A percentile compares a stretch with the other conserved stretches of the same genome.
Conservation (phyloP, 768 basidiomycete genomes). For the Suillus subalutaceus region DNA sequence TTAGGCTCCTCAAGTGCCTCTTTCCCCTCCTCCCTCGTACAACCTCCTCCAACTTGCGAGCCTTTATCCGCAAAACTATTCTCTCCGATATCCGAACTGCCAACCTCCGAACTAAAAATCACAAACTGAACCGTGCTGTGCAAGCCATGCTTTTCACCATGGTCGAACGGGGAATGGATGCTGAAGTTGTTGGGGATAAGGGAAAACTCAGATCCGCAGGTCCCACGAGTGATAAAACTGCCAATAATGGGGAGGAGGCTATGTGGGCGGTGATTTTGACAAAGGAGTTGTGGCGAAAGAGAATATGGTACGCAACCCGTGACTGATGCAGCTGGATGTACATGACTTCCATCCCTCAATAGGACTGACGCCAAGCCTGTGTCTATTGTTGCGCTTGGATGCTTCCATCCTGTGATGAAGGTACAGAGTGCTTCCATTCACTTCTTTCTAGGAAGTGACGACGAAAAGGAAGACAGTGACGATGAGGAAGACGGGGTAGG, state of each 20-base stretch:
- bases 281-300: slow-evolving; percentile 93
- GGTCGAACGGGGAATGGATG: slow-evolving; percentile 91
- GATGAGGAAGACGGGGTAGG: slow-evolving; percentile 61
- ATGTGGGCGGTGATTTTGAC: slow-evolving; percentile 97
- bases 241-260: slow-evolving; percentile 75
- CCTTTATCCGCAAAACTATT: slow-evolving; percentile 91
- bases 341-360: background rate
- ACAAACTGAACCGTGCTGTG: slow-evolving; percentile 94
- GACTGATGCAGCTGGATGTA: slow-evolving; percentile 3
- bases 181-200: slow-evolving; percentile 80
- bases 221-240: slow-evolving; percentile 40
- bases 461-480: slow-evolving; percentile 72
- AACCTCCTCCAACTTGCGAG: slow-evolving; percentile 79
- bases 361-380: slow-evolving; percentile 93
- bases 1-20: slow-evolving; percentile 84
- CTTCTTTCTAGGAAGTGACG: slow-evolving; percentile 93
- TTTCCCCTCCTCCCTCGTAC: slow-evolving; percentile 96
- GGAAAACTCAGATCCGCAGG: slow-evolving; percentile 61
- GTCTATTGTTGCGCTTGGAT: slow-evolving; percentile 87
- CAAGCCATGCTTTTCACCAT: slow-evolving; percentile 96
- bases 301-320: slow-evolving; percentile 64
- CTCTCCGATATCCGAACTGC: slow-evolving; percentile 91
- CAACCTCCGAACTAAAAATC: slow-evolving; percentile 86
- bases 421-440: slow-evolving; percentile 94
- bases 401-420: slow-evolving; percentile 91